A percentile compares a stretch with the other conserved stretches of the same genome.
These are phyloP conservation scores for Obelidium mucronatum DNA, from an alignment of 192 early-diverging fungal species.

Conservation along the genomic window DNA sequence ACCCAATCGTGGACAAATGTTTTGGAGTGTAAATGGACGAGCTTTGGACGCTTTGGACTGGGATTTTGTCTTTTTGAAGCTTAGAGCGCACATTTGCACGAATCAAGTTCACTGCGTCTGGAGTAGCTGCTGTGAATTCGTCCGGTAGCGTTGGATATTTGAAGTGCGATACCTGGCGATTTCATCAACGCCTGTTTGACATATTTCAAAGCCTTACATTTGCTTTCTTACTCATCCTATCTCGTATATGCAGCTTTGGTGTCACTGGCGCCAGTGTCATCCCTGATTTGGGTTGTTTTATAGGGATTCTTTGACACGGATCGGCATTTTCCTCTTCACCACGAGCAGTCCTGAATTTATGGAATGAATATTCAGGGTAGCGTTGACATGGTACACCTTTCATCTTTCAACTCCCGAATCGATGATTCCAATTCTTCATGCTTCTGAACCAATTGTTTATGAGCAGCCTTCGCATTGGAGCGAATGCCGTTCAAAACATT, in stretches of 20 bases:
- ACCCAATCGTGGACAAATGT: no score
- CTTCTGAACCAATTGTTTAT: neutral
- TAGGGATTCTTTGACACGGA: neutral
- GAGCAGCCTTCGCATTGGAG: neutral
- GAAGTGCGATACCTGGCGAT: neutral
- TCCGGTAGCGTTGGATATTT: neutral
- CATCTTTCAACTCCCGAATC: neutral
- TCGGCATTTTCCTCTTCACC: no score
- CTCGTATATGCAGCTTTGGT: slow-evolving; percentile 13
- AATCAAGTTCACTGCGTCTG: neutral
- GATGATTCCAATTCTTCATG: neutral
- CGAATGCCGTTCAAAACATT: slow-evolving; percentile 1
- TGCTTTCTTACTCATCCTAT: slow-evolving; percentile 7
- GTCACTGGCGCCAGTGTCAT: slow-evolving; percentile 3
- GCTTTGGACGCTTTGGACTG: neutral
- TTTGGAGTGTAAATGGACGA: neutral
- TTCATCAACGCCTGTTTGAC: neutral
- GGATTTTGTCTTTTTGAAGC: neutral
- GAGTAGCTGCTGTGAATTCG: neutral
- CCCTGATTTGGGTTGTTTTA: neutral
- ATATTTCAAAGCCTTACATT: neutral
- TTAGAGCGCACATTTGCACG: neutral
- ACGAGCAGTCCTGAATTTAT: neutral
- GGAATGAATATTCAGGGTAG: no score
- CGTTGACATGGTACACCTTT: no score